Conservation (phyloP, 2,329 filamentous ascomycete genomes). For the Fusarium proliferatum region DNA sequence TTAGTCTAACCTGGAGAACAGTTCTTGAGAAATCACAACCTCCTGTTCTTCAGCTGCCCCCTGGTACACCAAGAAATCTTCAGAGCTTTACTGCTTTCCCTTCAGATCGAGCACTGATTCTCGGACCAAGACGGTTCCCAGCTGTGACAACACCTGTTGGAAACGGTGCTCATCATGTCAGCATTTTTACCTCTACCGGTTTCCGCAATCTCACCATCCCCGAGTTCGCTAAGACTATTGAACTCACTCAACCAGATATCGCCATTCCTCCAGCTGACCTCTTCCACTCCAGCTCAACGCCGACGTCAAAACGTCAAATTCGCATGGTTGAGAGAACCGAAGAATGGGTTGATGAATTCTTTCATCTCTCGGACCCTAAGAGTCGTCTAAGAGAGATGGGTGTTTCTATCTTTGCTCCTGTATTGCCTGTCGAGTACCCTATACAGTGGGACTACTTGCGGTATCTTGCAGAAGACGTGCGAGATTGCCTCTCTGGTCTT, state of each 20-base stretch:
- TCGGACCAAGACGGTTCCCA: slow-evolving; percentile 82
- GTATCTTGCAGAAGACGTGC: slow-evolving; percentile 73
- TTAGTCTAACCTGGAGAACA: slow-evolving; percentile 44
- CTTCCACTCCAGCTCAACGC: slow-evolving; percentile 56
- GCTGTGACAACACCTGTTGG: slow-evolving; percentile 77
- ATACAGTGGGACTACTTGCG: slow-evolving; percentile 85
- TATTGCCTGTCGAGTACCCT: slow-evolving; percentile 79
- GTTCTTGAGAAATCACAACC: slow-evolving; percentile 67
- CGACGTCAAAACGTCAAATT: slow-evolving; percentile 77
- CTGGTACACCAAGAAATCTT: slow-evolving; percentile 65
- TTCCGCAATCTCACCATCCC: slow-evolving; percentile 77
- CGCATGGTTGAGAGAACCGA: slow-evolving; percentile 91
- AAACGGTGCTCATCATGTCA: slow-evolving; percentile 77
- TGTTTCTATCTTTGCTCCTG: slow-evolving; percentile 68
- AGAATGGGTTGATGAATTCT: slow-evolving; percentile 79
- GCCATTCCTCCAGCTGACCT: slow-evolving; percentile 83
- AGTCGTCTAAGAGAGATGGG: slow-evolving; percentile 43
- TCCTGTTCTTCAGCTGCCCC: slow-evolving; percentile 59
- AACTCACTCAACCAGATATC: slow-evolving; percentile 81
- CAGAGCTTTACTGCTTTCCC: slow-evolving; percentile 82
- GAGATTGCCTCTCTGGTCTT: slow-evolving; percentile 70
- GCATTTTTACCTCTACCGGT: slow-evolving; percentile 87
- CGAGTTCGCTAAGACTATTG: slow-evolving; percentile 74
- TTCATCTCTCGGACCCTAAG: slow-evolving; percentile 53
- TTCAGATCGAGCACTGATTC: slow-evolving; percentile 71